Conservation (phyloP, 1,284 basidiomycete species). For the Exobasidium rhododendri region DNA sequence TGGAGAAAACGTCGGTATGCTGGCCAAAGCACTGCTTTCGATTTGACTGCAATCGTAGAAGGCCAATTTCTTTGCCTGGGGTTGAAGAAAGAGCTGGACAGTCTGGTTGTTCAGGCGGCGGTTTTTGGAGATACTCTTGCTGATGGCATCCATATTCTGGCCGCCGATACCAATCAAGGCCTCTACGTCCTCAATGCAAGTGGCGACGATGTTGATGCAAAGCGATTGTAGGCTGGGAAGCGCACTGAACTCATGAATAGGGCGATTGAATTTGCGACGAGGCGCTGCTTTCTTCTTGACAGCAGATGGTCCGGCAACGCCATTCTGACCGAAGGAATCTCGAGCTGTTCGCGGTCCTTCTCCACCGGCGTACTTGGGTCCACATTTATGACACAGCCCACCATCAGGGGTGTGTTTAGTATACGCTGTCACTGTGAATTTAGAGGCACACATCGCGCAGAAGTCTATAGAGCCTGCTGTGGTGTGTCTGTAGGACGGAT, state of each 20-base stretch:
- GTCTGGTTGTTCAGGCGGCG: conserved; percentile 73
- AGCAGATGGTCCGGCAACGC: conserved; percentile 10
- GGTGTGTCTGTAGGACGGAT: conserved; percentile 27
- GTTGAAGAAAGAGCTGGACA: conserved; percentile 76
- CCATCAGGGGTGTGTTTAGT: conserved; percentile 54
- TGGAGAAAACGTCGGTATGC: conserved; percentile 42
- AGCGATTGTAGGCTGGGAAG: conserved; percentile 15
- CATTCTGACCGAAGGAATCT: background rate
- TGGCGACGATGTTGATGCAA: conserved; percentile 64
- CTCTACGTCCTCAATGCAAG: conserved; percentile 84
- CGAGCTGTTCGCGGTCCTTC: background rate
- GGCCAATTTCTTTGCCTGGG: conserved; percentile 66
- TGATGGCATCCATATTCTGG: conserved; percentile 44
- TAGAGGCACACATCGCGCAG: conserved; percentile 76
- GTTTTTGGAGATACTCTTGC: conserved; percentile 73
- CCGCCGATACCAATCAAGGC: conserved; percentile 80
- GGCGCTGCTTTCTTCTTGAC: conserved; percentile 8
- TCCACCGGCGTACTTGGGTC: conserved; percentile 25
- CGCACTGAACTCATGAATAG: background rate
- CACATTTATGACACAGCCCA: conserved; percentile 36
- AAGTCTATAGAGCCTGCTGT: conserved; percentile 70
- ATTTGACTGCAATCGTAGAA: conserved; percentile 79
- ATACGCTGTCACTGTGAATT: conserved; percentile 76
- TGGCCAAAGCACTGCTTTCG: conserved; percentile 35
- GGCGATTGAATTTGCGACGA: conserved; percentile 1